A percentile compares a stretch with the other conserved stretches of the same genome.
Evolutionary conservation across 257 asterid species (phyloP).

Genomic region (Linderniella brevidens): DNA sequence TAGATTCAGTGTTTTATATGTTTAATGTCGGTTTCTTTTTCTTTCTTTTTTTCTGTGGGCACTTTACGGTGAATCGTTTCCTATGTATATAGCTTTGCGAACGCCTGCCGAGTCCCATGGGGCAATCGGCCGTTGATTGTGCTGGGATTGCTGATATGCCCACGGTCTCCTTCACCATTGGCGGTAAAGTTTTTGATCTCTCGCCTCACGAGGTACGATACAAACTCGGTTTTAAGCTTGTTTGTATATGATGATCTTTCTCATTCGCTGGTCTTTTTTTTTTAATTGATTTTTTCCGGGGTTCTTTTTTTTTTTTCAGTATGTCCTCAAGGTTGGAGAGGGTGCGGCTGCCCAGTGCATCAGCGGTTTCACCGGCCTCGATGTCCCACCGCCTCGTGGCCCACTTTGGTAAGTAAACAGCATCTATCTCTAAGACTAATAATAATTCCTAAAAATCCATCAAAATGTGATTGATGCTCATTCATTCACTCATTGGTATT

Average conservation of each 20-base stretch:
- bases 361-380: conserved; percentile 81
- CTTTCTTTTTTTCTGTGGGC: background rate
- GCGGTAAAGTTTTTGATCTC: conserved; percentile 56
- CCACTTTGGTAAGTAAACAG: conserved; percentile 77
- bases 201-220: conserved; percentile 72
- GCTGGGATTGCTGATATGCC: conserved; percentile 62
- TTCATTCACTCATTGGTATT: no score
- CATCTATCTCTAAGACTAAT: background rate
- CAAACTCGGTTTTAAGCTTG: background rate
- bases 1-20: background rate
- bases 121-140: conserved; percentile 89
- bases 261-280: no score
- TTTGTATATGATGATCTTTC: background rate
- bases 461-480: no score
- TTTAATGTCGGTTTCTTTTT: background rate
- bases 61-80: background rate
- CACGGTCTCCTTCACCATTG: conserved; percentile 68
- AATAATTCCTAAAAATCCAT: no score
- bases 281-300: no score
- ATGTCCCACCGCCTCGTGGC: conserved; percentile 93
- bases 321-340: conserved; percentile 83
- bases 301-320: conserved; percentile 27
- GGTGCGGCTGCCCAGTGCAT: conserved; percentile 79
- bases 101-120: conserved; percentile 87
- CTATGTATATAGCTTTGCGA: conserved; percentile 60